phyloP scores from a whole-genome alignment of 2,329 filamentous ascomycete genomes.

The Penicillium digitatum region DNA sequence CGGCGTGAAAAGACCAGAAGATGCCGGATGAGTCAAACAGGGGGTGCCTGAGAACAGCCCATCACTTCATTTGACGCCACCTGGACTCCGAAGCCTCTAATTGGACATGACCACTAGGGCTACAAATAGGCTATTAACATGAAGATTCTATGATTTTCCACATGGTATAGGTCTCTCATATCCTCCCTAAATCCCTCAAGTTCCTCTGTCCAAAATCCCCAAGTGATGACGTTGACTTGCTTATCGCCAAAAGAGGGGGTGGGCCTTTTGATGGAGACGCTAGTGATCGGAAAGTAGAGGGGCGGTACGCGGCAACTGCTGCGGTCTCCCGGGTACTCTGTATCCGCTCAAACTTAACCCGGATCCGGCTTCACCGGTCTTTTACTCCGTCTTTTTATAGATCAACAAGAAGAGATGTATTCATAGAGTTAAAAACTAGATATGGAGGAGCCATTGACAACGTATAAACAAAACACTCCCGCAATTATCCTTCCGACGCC shows the following conservation, averaged over 20 bases:
- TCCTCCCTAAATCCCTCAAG: neutral
- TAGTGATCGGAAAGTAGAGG: constrained; percentile 7
- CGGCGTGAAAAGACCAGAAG: constrained; percentile 10
- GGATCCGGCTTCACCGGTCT: constrained; percentile 3
- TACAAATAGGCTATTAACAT: neutral
- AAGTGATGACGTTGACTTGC: constrained; percentile 22
- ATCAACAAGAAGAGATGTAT: neutral
- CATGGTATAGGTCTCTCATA: neutral
- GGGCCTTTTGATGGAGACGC: constrained; percentile 11
- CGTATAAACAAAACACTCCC: constrained; percentile 21
- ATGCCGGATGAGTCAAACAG: constrained; percentile 27
- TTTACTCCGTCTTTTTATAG: neutral
- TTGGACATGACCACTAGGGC: neutral
- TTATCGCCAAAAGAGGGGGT: constrained; percentile 30
- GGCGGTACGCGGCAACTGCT: constrained; percentile 2
- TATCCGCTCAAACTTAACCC: constrained; percentile 10
- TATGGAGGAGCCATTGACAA: neutral
- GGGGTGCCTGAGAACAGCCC: constrained; percentile 13
- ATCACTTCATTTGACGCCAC: constrained; percentile 20
- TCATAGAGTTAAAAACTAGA: neutral
- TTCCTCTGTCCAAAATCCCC: neutral
- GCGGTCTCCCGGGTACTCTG: constrained; percentile 4
- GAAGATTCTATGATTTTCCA: neutral
- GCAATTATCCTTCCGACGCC: constrained; percentile 12
- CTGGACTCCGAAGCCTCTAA: neutral